These are phyloP conservation scores for Erodium chrysanthum DNA, from an alignment of 441 rosid genomes.

Conservation along the genomic window DNA sequence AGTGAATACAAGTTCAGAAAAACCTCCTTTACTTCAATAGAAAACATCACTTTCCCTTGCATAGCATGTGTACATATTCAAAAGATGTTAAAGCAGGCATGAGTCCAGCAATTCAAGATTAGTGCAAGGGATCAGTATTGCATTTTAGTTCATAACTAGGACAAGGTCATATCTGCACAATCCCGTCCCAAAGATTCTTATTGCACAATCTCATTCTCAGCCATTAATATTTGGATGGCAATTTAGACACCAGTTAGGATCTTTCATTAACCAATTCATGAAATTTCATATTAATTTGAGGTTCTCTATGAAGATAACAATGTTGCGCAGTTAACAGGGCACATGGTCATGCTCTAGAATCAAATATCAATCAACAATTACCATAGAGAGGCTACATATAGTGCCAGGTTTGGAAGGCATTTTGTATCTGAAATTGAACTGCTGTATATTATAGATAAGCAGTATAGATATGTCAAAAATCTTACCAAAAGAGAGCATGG, in stretches of 20 bases:
- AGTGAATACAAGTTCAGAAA: neutral
- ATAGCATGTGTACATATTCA: neutral
- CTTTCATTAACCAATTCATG: neutral
- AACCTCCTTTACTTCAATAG: neutral
- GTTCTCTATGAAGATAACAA: neutral
- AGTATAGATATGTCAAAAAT: neutral
- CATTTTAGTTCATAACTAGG: neutral
- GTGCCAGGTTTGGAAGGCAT: neutral
- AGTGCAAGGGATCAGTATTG: neutral
- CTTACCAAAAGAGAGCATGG: constrained; percentile 53
- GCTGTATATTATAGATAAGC: neutral
- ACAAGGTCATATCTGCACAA: neutral
- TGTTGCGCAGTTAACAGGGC: neutral
- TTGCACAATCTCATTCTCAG: neutral
- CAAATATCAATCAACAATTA: neutral
- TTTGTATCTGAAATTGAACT: neutral
- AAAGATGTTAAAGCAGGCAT: neutral
- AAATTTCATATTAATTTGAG: neutral
- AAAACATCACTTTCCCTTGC: neutral
- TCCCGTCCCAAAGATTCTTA: too few relatives aligned
- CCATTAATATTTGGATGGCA: neutral
- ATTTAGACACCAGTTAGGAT: neutral
- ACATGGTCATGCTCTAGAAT: neutral
- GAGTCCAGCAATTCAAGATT: neutral
- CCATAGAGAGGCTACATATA: neutral